A percentile compares a stretch with the other conserved stretches of the same genome.
phyloP scores from a whole-genome alignment of 371 early-diverging fungal genomes.

The Mitosporidium daphniae region DNA sequence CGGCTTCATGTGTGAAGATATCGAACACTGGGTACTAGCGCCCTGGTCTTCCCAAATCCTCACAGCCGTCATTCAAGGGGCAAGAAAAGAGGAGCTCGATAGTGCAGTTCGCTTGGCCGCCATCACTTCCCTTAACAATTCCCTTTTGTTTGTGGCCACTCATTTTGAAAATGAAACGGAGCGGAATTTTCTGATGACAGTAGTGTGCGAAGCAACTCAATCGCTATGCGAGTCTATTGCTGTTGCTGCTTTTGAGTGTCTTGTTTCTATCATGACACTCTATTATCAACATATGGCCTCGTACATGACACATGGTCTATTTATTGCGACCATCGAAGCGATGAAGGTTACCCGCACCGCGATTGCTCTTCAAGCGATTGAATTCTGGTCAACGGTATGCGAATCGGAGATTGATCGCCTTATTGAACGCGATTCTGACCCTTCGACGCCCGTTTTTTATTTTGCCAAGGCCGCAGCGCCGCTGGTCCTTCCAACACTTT shows the following conservation, averaged over 20 bases:
- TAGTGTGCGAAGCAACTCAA: slow-evolving; percentile 76
- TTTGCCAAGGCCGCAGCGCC: slow-evolving; percentile 33
- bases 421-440: slow-evolving; percentile 1
- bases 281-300: slow-evolving; percentile 66
- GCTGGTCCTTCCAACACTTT: slow-evolving; percentile 42
- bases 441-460: slow-evolving; percentile 9
- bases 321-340: slow-evolving; percentile 41
- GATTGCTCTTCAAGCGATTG: slow-evolving; percentile 67
- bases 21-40: slow-evolving; percentile 15
- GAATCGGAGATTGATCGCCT: slow-evolving; percentile 43
- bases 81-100: slow-evolving; percentile 39
- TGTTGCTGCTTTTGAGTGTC: slow-evolving; percentile 51
- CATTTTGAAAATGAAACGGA: slow-evolving; percentile 57
- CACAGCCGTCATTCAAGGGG: slow-evolving; percentile 59
- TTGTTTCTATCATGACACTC: slow-evolving; percentile 60
- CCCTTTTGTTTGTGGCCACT: slow-evolving; percentile 46
- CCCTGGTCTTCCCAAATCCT: slow-evolving; percentile 40
- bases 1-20: neutral
- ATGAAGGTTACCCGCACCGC: slow-evolving; percentile 24
- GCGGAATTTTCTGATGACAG: slow-evolving; percentile 77
- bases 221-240: slow-evolving; percentile 16
- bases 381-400: slow-evolving; percentile 89
- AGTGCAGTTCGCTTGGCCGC: slow-evolving; percentile 46
- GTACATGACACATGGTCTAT: slow-evolving; percentile 71
- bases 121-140: slow-evolving; percentile 46